Evolutionary conservation across 352 stramenopile species (phyloP).

Genomic region (Pythium apleroticum): DNA sequence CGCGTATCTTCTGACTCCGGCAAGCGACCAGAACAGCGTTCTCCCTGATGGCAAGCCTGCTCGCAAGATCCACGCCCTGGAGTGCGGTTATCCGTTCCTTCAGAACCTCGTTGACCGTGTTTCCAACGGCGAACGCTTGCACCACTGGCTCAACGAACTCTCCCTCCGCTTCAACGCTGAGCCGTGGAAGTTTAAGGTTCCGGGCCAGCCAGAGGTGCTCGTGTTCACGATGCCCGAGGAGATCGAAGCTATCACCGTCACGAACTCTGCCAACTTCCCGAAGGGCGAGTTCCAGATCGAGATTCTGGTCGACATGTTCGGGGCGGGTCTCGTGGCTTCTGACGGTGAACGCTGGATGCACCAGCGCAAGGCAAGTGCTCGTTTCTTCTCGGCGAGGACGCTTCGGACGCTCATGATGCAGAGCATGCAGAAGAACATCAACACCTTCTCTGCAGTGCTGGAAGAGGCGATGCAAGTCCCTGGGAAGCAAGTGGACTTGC

Average conservation of each 20-base stretch:
- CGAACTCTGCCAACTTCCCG: constrained; percentile 33
- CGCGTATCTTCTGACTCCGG: background rate
- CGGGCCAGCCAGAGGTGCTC: constrained; percentile 20
- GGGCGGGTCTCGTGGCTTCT: constrained; percentile 23
- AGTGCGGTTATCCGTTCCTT: constrained; percentile 33
- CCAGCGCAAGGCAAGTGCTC: constrained; percentile 32
- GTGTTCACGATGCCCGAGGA: constrained; percentile 27
- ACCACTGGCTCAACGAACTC: constrained; percentile 44
- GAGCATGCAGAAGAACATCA: constrained; percentile 22
- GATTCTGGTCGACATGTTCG: constrained; percentile 27
- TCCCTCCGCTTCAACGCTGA: constrained; percentile 11
- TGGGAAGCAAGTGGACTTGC: constrained; percentile 18
- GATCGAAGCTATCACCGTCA: constrained; percentile 33
- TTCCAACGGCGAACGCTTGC: constrained; percentile 29
- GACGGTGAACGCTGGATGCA: constrained; percentile 32
- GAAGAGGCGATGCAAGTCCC: background rate
- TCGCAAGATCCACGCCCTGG: background rate
- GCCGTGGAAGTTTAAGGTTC: constrained; percentile 24
- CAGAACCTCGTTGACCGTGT: constrained; percentile 41
- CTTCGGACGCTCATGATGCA: constrained; percentile 31
- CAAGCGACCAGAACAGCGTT: background rate
- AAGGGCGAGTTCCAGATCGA: constrained; percentile 25
- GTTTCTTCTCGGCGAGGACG: constrained; percentile 34
- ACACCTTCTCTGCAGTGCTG: constrained; percentile 17
- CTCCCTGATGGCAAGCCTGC: background rate